Evolutionary conservation across 108 stramenopile species (phyloP), one percentile per base, ranked within the genome.

Genomic region (Aurantiochytrium sp.): DNA sequence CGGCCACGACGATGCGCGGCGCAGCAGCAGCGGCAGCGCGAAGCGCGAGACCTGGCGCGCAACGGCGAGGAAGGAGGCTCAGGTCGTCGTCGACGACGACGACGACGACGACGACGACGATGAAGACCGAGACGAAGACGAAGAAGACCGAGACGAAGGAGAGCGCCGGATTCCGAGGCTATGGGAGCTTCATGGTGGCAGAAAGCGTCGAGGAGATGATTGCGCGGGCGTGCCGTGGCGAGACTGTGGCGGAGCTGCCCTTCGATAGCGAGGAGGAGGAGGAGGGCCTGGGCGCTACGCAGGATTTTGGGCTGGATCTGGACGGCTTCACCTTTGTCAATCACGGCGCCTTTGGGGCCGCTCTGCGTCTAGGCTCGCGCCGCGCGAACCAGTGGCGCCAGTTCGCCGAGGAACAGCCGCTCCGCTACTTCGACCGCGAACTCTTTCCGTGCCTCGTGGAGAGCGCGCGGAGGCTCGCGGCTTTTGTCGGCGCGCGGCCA

Each of bases 321-420:
- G 87, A 68, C 6, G 45, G 32, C 31, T 88, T 68, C 27, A 39
- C 39, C 37, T 88, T 88, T 37, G 68, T 88, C n/a, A 88, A 88
- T 30, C 88, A 88, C 36, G 88, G 88, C 37, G 88, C 88, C 0
- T 88, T 88, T 52, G 88, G 88, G 4, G 88, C 52, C 21, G 34
- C 88, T 4, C n/a, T 53, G 48, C 53, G 52, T 5, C 19, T 22
- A 41, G 73, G 41, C 6, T 6, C 6, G 15, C 15, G 21, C 8
- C 36, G 24, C 21, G 69, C 73, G 34, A 30, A 31, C 10, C 30
- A 19, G 21, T 88, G 88, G 88, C 88, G 88, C 19, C 81, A 85
- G 73, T 31, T 21, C 36, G 24, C 52, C 10, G 73, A 88, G 22
- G 31, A 30, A 10, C 88, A 88, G 55, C 88, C 88, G 54, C 88